Evolutionary conservation across 768 basidiomycete genomes (phyloP).

Genomic region (Tricholoma hemisulphureum): DNA sequence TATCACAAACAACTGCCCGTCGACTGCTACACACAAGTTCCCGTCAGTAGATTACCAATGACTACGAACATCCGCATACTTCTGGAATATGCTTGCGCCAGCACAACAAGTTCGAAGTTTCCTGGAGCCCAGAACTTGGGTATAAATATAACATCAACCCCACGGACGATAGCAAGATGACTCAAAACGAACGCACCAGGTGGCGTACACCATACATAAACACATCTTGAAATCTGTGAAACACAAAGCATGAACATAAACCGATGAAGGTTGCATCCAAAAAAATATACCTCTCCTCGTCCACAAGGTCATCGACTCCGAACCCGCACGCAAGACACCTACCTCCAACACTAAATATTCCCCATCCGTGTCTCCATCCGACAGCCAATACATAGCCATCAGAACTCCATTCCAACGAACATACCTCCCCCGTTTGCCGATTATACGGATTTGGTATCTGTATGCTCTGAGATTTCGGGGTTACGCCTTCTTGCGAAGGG

Average conservation of each 20-base stretch:
- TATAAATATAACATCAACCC: constrained; percentile 8
- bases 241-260: background rate
- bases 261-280: background rate
- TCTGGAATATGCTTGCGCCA: constrained; percentile 54
- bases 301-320: constrained; percentile 61
- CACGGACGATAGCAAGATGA: background rate
- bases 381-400: constrained; percentile 95
- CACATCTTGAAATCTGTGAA: constrained; percentile 64
- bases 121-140: constrained; percentile 94
- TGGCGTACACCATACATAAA: constrained; percentile 81
- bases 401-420: constrained; percentile 83
- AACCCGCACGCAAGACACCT: constrained; percentile 80
- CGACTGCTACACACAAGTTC: constrained; percentile 39
- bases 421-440: constrained; percentile 59
- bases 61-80: constrained; percentile 37
- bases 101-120: constrained; percentile 82
- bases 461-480: constrained; percentile 60
- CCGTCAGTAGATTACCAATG: background rate
- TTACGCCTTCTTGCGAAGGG: constrained; percentile 57
- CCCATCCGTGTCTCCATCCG: constrained; percentile 90
- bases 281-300: constrained; percentile 46
- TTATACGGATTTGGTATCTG: constrained; percentile 62
- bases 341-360: constrained; percentile 85
- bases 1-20: constrained; percentile 77
- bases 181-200: constrained; percentile 53